phyloP scores from a whole-genome alignment of 805 yeast species.

The Lipomyces kockii region DNA sequence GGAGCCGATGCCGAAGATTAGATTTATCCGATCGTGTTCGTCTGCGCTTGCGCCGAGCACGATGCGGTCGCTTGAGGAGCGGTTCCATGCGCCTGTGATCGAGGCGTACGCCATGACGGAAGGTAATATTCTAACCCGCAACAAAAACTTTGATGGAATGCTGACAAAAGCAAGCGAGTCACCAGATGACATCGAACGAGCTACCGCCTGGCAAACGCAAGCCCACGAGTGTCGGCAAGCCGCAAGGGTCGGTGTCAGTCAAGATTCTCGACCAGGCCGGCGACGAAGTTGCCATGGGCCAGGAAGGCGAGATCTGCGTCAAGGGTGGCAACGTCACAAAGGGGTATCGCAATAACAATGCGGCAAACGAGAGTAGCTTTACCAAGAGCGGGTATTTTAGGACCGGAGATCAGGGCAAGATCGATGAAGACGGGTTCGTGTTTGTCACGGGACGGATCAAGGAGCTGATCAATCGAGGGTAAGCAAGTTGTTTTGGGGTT shows the following conservation, averaged over 20 bases:
- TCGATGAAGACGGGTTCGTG: slow-evolving; percentile 63
- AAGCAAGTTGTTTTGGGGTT: background rate
- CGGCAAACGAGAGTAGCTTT: slow-evolving; percentile 71
- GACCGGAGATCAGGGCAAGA: slow-evolving; percentile 77
- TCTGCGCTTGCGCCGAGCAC: slow-evolving; percentile 71
- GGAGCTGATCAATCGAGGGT: slow-evolving; percentile 69
- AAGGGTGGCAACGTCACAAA: slow-evolving; percentile 70
- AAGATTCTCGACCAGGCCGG: slow-evolving; percentile 59
- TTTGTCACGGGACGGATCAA: slow-evolving; percentile 71
- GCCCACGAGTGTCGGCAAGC: slow-evolving; percentile 76
- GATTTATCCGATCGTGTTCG: slow-evolving; percentile 75
- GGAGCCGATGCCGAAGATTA: slow-evolving; percentile 54
- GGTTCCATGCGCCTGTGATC: slow-evolving; percentile 67
- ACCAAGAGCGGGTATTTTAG: slow-evolving; percentile 67
- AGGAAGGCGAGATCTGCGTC: slow-evolving; percentile 70
- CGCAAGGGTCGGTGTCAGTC: slow-evolving; percentile 70
- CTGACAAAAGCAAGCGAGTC: slow-evolving; percentile 47
- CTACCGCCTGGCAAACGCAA: slow-evolving; percentile 67
- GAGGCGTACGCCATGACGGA: slow-evolving; percentile 86
- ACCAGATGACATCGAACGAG: slow-evolving; percentile 75
- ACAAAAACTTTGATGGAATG: background rate
- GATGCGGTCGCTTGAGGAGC: slow-evolving; percentile 59
- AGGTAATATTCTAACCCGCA: slow-evolving; percentile 45
- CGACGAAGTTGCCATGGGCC: slow-evolving; percentile 54
- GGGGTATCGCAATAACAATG: slow-evolving; percentile 72